Evolutionary conservation across 2,329 filamentous ascomycete genomes (phyloP), one percentile per base, ranked within the genome.

Genomic region (Penicillium glabrum): DNA sequence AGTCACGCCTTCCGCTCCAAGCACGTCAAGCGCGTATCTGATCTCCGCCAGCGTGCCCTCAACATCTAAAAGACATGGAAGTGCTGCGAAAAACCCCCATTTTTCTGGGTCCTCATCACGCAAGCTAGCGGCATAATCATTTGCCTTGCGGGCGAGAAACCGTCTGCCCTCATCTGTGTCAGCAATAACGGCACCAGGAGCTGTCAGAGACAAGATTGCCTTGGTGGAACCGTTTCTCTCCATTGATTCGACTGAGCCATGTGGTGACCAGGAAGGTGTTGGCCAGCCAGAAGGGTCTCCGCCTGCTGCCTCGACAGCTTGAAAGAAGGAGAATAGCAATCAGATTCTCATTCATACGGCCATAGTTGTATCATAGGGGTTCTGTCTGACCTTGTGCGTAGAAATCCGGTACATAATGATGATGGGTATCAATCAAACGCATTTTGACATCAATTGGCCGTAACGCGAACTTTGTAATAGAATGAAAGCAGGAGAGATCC

Each of bases 1-100:
- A 0, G 68, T 75, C 1, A 83, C 68, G 0, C 80, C 80, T 59
- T 83, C 80, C 0, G 79, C 57, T 1, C 55, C 29, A 1, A 61
- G 41, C 1, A n/a, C 43, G 47, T 61, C 59, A 7, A 61, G 19
- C 1, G 41, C 48, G 31, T 61, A 57, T 19, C 44, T 31, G 19
- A 61, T 53, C 21, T 61, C 56, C 1, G 53, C 46, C 3, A 61
- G 45, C 5, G 59, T 48, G 14, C n/a, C 59, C 29, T 57, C 31
- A 1, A 51, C 59, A 19, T 61, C 51, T 2, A 59, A 45, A 31
- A 61, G 46, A 13, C 35, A 35, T 6, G 59, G 59, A 1, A 61
- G 26, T 2, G 59, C 46, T 19, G 46, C 47, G 11, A 61, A 56
- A 8, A 61, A 61, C 9, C 35, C 51, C 13, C 51, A 58, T 1